Conservation (phyloP, 2,329 filamentous ascomycete species). For the Lachnellula hyalina region DNA sequence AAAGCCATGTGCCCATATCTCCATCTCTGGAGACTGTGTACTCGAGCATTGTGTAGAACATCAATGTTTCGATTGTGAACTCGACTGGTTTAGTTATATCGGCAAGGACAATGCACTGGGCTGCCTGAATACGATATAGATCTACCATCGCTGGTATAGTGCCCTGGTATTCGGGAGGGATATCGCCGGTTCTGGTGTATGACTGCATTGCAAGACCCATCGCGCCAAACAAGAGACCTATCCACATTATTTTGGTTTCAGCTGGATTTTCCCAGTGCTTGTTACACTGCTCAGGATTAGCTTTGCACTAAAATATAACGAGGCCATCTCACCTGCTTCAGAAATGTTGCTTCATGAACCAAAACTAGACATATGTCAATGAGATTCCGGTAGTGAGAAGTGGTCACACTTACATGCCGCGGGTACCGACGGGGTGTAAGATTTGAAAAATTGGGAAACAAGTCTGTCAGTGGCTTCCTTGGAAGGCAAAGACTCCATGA, state of each 20-base stretch:
- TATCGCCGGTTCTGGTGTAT: constrained; percentile 40
- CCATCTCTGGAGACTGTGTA: constrained; percentile 38
- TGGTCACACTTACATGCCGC: constrained; percentile 18
- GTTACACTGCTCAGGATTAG: constrained; percentile 35
- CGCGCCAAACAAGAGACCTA: constrained; percentile 41
- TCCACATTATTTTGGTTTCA: constrained; percentile 41
- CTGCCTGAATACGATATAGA: constrained; percentile 44
- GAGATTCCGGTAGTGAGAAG: neutral
- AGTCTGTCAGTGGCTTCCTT: constrained; percentile 43
- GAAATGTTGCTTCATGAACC: constrained; percentile 47
- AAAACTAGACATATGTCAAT: constrained; percentile 37
- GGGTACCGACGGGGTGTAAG: constrained; percentile 48
- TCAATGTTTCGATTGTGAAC: constrained; percentile 46
- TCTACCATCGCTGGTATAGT: constrained; percentile 42
- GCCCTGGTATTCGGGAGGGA: constrained; percentile 43
- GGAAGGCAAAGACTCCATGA: constrained; percentile 44
- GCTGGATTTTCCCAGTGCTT: constrained; percentile 42
- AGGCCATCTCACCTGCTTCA: constrained; percentile 33
- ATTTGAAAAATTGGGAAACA: constrained; percentile 47
- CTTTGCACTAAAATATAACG: neutral
- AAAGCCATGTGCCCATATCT: constrained; percentile 51
- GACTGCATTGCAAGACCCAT: constrained; percentile 31
- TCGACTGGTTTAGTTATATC: constrained; percentile 44
- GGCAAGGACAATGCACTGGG: constrained; percentile 45
- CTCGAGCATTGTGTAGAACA: constrained; percentile 42